Percentiles rank a stretch among this genome's conserved stretches.
Evolutionary conservation across 495 filamentous ascomycete genomes (phyloP).

Genomic region (Annulohypoxylon bovei): DNA sequence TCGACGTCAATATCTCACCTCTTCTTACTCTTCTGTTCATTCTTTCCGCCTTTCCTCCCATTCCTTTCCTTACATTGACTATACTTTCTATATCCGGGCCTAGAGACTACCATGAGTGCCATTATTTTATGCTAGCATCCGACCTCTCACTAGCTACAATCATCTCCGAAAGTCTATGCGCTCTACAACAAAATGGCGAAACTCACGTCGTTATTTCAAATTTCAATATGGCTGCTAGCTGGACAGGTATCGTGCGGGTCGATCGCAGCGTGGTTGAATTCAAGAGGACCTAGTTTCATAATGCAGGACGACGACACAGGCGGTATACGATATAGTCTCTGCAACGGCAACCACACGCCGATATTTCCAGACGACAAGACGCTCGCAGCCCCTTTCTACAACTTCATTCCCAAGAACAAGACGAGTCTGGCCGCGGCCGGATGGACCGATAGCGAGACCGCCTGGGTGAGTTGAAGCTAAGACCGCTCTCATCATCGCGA

Average conservation of each 20-base stretch:
- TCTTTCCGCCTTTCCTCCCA: not conserved
- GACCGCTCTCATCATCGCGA: conserved; percentile 4
- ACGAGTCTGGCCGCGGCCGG: conserved; percentile 42
- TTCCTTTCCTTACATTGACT: not conserved
- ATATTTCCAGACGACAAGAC: conserved; percentile 41
- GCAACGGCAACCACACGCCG: conserved; percentile 44
- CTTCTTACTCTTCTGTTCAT: not conserved
- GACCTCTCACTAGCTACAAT: conserved; percentile 4
- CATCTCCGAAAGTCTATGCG: not conserved
- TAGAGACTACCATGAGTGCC: conserved; percentile 15
- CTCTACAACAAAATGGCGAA: conserved; percentile 26
- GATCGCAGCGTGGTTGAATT: conserved; percentile 46
- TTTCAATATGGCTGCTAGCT: conserved; percentile 41
- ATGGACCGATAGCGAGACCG: conserved; percentile 38
- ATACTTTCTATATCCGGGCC: not conserved
- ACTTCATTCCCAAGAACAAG: conserved; percentile 38
- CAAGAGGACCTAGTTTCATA: conserved; percentile 38
- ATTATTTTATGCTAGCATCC: conserved; percentile 14
- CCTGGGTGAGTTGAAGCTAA: conserved; percentile 36
- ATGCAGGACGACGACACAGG: conserved; percentile 45
- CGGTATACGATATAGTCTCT: conserved; percentile 42
- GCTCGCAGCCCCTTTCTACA: conserved; percentile 25
- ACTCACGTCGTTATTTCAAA: conserved; percentile 19
- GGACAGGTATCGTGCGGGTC: conserved; percentile 40
- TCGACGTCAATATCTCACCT: not conserved